phyloP scores from a whole-genome alignment of 352 stramenopile genomes.

The Globisporangium solare region DNA sequence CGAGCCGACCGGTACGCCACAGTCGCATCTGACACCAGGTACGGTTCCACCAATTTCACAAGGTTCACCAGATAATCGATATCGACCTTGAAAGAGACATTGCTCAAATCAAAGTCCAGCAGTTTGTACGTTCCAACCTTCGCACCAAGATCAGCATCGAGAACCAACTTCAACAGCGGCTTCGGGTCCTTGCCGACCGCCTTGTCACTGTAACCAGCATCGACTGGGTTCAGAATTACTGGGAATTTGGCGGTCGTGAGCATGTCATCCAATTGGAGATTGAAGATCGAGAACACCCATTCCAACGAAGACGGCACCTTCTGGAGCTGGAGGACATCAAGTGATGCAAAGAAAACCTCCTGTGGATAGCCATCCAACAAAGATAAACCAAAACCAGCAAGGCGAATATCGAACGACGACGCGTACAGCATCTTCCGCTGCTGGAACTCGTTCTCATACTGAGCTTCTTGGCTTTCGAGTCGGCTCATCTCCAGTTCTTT shows the following conservation, averaged over 20 bases:
- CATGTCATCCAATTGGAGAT: constrained; percentile 87
- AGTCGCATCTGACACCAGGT: constrained; percentile 64
- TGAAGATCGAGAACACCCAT: constrained; percentile 75
- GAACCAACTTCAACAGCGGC: constrained; percentile 65
- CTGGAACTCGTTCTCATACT: constrained; percentile 68
- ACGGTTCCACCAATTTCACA: constrained; percentile 76
- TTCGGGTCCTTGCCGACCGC: constrained; percentile 48
- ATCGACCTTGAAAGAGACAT: constrained; percentile 75
- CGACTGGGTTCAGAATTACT: constrained; percentile 78
- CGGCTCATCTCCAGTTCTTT: constrained; percentile 75
- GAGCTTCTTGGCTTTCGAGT: constrained; percentile 56
- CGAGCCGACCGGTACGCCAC: constrained; percentile 50
- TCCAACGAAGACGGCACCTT: constrained; percentile 66
- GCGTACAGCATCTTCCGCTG: constrained; percentile 76
- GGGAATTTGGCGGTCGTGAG: constrained; percentile 73
- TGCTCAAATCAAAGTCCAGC: constrained; percentile 65
- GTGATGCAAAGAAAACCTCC: constrained; percentile 79
- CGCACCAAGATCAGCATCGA: constrained; percentile 70
- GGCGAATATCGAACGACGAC: constrained; percentile 76
- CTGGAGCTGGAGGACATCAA: constrained; percentile 72
- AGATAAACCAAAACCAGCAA: constrained; percentile 73
- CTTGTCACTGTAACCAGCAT: constrained; percentile 77
- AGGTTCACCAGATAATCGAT: constrained; percentile 84
- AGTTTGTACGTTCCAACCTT: constrained; percentile 82
- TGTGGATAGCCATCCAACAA: constrained; percentile 74